Conservation (phyloP, 441 rosid species). For the Pelargonium australe region DNA sequence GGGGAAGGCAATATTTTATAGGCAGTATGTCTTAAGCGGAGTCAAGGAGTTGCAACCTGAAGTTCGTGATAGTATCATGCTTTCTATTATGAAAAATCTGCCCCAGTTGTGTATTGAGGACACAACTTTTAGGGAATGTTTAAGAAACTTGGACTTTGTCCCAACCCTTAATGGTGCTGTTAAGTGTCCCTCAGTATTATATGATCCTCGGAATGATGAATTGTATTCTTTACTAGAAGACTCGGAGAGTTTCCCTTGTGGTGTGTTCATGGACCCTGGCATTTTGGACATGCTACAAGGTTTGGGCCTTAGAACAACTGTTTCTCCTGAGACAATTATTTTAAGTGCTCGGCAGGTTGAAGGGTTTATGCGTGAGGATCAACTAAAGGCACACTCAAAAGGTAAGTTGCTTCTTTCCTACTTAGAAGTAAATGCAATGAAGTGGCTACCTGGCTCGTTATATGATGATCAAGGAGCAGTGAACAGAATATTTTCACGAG, state of each 20-base stretch:
- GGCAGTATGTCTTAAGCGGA: constrained; percentile 58
- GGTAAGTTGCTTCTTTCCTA: constrained; percentile 86
- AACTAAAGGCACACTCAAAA: constrained; percentile 63
- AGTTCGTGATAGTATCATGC: constrained; percentile 71
- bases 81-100: constrained; percentile 69
- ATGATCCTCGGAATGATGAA: constrained; percentile 96
- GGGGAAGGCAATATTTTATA: constrained; percentile 75
- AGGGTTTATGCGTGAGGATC: constrained; percentile 59
- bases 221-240: constrained; percentile 77
- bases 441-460: constrained; percentile 72
- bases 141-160: constrained; percentile 80
- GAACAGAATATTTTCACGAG: constrained; percentile 71
- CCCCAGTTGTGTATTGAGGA: constrained; percentile 88
- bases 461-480: constrained; percentile 64
- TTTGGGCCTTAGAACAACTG: constrained; percentile 82
- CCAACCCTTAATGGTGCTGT: constrained; percentile 62
- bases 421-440: constrained; percentile 86
- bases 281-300: constrained; percentile 81
- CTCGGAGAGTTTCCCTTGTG: constrained; percentile 74
- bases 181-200: constrained; percentile 61
- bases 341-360: constrained; percentile 88
- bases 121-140: constrained; percentile 51
- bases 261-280: constrained; percentile 56
- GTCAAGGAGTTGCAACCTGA: constrained; percentile 65
- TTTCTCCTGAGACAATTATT: constrained; percentile 75